Evolutionary conservation across 176 grass and related monocot genomes (phyloP).

Genomic region (Lolium multiflorum): DNA sequence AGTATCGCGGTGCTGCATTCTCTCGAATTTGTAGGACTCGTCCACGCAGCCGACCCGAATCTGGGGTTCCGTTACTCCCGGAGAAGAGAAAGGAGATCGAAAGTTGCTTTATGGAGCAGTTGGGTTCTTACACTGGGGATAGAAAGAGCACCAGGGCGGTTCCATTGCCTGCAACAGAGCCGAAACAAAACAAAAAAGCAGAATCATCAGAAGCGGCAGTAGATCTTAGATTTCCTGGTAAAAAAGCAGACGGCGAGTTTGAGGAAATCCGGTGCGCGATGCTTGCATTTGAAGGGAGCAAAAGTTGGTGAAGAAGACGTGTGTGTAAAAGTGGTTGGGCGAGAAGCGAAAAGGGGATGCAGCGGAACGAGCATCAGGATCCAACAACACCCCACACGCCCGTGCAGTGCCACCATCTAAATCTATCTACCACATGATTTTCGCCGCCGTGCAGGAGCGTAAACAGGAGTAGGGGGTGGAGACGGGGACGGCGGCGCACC

Average conservation of each 20-base stretch:
- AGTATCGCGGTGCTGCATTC: background rate
- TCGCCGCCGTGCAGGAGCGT: background rate
- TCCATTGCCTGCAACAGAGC: constrained; percentile 74
- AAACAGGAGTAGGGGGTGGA: background rate
- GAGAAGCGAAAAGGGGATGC: background rate
- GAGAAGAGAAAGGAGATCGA: too few species aligned
- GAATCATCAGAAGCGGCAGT: background rate
- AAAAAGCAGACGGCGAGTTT: background rate
- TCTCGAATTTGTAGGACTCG: background rate
- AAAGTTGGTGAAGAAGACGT: constrained; percentile 4
- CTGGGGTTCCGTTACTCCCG: too few species aligned
- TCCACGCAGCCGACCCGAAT: background rate
- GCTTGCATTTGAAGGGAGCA: background rate
- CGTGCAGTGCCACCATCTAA: background rate
- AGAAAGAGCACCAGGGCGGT: constrained; percentile 88
- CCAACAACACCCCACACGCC: background rate
- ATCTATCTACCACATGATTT: background rate
- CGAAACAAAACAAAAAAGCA: background rate
- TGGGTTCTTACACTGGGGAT: constrained; percentile 77
- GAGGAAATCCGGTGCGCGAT: background rate
- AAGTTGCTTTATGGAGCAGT: background rate
- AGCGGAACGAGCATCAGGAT: constrained; percentile 9
- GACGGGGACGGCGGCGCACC: constrained; percentile 37
- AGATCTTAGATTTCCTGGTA: background rate
- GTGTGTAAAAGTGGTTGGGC: background rate